Evolutionary conservation across 1,139 yeast genomes (phyloP).

Genomic region (Debaryomyces singareniensis): DNA sequence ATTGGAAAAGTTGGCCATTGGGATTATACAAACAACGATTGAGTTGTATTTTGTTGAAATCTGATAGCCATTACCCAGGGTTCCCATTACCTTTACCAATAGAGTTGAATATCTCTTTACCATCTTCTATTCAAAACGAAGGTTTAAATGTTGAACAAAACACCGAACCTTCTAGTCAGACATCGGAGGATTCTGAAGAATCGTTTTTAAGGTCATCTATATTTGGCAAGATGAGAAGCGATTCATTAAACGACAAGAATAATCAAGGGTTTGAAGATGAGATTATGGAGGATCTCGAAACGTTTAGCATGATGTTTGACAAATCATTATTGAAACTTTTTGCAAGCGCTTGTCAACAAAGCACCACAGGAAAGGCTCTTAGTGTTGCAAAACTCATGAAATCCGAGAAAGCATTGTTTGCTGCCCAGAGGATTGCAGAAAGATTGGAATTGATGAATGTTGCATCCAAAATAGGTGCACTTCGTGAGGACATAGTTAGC

Average conservation of each 20-base stretch:
- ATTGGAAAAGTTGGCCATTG: constrained; percentile 80
- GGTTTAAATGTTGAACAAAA: constrained; percentile 7
- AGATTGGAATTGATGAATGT: constrained; percentile 62
- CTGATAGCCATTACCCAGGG: constrained; percentile 45
- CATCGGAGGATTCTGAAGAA: constrained; percentile 38
- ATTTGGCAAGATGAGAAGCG: constrained; percentile 45
- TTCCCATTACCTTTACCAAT: constrained; percentile 83
- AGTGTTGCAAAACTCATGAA: constrained; percentile 65
- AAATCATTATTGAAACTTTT: constrained; percentile 69
- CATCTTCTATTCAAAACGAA: constrained; percentile 34
- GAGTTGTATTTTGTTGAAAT: constrained; percentile 69
- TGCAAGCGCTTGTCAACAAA: constrained; percentile 70
- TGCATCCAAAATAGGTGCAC: constrained; percentile 60
- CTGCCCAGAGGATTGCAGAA: constrained; percentile 80
- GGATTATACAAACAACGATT: constrained; percentile 67
- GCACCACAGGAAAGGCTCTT: constrained; percentile 59
- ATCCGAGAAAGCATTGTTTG: constrained; percentile 73
- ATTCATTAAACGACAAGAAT: constrained; percentile 28
- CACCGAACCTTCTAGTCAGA: constrained; percentile 10
- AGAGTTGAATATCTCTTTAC: constrained; percentile 66
- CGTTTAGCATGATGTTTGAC: constrained; percentile 55
- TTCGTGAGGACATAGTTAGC: constrained; percentile 48
- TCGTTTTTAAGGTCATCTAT: constrained; percentile 38
- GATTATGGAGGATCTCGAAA: constrained; percentile 40
- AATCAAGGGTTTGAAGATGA: constrained; percentile 33